These are phyloP conservation scores for Tulasnella sp. DNA, from an alignment of 768 basidiomycete genomes.

Conservation along the genomic window DNA sequence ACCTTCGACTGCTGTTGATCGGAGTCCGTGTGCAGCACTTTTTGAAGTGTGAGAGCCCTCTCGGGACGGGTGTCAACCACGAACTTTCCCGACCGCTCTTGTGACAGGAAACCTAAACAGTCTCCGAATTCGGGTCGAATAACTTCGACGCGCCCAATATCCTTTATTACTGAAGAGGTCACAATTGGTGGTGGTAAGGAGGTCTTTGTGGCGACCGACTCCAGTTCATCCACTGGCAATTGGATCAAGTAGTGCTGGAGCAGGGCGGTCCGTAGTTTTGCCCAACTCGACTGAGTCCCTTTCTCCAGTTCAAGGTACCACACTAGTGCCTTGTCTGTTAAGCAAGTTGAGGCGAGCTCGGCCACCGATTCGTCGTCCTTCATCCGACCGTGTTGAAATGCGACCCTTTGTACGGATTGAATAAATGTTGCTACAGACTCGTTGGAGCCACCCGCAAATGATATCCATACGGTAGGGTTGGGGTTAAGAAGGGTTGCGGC, in stretches of 20 bases:
- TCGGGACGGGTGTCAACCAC: no score
- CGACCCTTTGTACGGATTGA: neutral
- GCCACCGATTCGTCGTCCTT: neutral
- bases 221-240: no score
- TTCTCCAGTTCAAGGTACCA: neutral
- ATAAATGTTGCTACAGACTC: slow-evolving; percentile 1
- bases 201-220: no score
- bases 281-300: neutral
- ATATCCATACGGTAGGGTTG: neutral
- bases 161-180: no score
- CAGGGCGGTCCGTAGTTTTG: neutral
- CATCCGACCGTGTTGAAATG: neutral
- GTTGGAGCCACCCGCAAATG: neutral
- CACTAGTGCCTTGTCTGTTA: neutral
- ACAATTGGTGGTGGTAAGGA: no score
- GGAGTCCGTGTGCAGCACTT: no score
- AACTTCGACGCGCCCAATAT: no score
- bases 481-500: neutral
- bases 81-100: no score
- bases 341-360: neutral
- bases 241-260: neutral
- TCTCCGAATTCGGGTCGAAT: no score
- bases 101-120: no score
- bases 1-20: no score
- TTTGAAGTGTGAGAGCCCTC: no score